Conservation (phyloP, 2,329 filamentous ascomycete genomes). For the Albophoma yamanashiensis region DNA sequence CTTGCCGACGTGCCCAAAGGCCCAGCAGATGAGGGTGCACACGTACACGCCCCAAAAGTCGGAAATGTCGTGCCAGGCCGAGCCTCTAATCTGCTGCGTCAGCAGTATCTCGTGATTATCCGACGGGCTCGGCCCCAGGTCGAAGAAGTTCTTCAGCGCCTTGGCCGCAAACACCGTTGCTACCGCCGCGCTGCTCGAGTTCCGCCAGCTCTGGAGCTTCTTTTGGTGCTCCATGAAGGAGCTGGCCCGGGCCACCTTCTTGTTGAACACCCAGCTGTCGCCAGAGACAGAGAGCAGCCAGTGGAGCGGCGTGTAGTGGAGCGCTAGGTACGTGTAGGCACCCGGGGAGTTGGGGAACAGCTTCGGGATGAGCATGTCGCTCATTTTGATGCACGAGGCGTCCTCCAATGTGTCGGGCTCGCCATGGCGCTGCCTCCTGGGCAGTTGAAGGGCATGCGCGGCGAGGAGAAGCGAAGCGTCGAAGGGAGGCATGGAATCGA, state of each 20-base stretch:
- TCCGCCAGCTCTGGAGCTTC: constrained; percentile 34
- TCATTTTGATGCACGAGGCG: constrained; percentile 10
- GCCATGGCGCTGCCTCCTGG: constrained; percentile 17
- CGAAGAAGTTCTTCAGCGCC: constrained; percentile 36
- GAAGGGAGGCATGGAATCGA: constrained; percentile 23
- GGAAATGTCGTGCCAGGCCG: constrained; percentile 26
- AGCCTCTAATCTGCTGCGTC: constrained; percentile 3
- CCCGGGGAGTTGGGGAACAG: constrained; percentile 34
- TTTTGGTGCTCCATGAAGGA: constrained; percentile 36
- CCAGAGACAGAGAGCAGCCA: constrained; percentile 47
- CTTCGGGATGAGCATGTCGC: constrained; percentile 17
- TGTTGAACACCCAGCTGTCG: constrained; percentile 46
- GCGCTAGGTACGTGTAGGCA: constrained; percentile 43
- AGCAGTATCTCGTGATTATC: constrained; percentile 2
- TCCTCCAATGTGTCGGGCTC: constrained; percentile 16
- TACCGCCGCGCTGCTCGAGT: constrained; percentile 31
- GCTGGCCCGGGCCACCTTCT: constrained; percentile 34
- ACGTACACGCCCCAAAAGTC: constrained; percentile 47
- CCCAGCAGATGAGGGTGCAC: constrained; percentile 50
- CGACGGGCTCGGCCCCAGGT: constrained; percentile 7
- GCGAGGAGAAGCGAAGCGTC: constrained; percentile 31
- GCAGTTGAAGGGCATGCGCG: constrained; percentile 25
- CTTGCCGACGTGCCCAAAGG: constrained; percentile 29
- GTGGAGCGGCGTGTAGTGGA: constrained; percentile 48
- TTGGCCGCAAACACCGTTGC: constrained; percentile 41